Evolutionary conservation across 2,329 filamentous ascomycete genomes (phyloP).

Genomic region (Calonectria leucothoes): DNA sequence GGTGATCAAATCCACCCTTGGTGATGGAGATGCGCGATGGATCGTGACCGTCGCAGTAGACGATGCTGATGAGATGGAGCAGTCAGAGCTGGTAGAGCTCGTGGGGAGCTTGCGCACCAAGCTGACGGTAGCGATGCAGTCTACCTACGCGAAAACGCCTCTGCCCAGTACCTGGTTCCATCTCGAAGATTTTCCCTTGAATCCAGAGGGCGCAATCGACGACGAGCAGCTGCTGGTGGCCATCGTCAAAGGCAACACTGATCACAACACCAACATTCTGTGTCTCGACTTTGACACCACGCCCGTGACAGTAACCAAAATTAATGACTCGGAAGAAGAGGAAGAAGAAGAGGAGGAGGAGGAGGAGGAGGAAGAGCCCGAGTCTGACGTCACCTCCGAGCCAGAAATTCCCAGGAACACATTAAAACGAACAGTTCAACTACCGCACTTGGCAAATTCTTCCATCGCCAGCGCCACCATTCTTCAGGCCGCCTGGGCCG

Average conservation of each 20-base stretch:
- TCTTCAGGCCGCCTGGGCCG: neutral
- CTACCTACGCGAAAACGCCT: neutral
- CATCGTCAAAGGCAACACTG: neutral
- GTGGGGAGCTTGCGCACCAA: neutral
- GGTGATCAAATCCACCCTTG: neutral
- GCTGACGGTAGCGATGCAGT: neutral
- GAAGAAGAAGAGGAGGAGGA: too few species aligned
- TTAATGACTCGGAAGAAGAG: neutral
- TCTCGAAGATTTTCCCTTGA: neutral
- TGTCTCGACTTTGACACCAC: neutral
- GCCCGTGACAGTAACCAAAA: neutral
- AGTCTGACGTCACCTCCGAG: neutral
- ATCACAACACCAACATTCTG: neutral
- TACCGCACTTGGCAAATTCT: slow-evolving; percentile 18
- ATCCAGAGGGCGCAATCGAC: neutral
- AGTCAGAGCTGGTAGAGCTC: neutral
- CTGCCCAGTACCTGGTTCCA: neutral
- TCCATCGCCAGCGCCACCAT: slow-evolving; percentile 20
- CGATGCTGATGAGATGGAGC: neutral
- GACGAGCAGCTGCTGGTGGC: neutral
- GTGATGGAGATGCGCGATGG: neutral
- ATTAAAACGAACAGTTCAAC: slow-evolving; percentile 59
- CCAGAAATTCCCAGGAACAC: neutral
- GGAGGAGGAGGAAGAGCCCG: too few species aligned
- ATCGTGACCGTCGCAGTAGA: neutral